Conservation (phyloP, 2,329 filamentous ascomycete genomes). For the Aspergillus ustus region DNA sequence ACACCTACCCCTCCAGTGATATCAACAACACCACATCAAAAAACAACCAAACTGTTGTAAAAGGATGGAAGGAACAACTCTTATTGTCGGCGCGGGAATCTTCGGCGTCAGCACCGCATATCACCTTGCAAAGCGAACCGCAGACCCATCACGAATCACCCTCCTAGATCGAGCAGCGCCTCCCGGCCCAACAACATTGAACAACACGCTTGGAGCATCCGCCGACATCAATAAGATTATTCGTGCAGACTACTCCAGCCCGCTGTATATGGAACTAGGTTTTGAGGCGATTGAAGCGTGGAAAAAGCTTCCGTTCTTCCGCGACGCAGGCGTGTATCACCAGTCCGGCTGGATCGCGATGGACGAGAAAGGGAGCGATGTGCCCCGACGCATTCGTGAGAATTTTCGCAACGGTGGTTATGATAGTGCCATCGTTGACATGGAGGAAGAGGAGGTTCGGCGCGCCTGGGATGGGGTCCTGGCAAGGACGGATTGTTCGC, state of each 20-base stretch:
- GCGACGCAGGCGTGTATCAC: constrained; percentile 58
- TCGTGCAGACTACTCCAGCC: constrained; percentile 69
- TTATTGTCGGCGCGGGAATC: constrained; percentile 69
- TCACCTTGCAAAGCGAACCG: constrained; percentile 59
- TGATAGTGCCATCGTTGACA: constrained; percentile 44
- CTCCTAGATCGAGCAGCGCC: constrained; percentile 61
- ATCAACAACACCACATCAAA: not conserved
- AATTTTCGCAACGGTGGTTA: constrained; percentile 58
- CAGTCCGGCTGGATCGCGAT: constrained; percentile 65
- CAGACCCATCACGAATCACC: constrained; percentile 54
- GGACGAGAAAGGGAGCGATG: constrained; percentile 52
- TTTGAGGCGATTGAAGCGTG: constrained; percentile 69
- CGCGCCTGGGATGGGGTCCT: constrained; percentile 49
- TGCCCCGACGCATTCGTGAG: constrained; percentile 57
- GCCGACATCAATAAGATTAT: constrained; percentile 77
- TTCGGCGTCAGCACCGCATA: constrained; percentile 71
- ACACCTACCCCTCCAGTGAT: not conserved
- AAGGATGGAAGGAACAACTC: constrained; percentile 29
- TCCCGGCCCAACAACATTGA: constrained; percentile 40
- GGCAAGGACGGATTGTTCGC: constrained; percentile 40
- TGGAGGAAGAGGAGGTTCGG: constrained; percentile 49
- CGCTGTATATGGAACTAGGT: constrained; percentile 66
- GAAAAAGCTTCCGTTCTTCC: constrained; percentile 61
- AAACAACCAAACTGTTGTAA: not conserved
- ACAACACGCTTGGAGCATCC: constrained; percentile 60